Conservation (phyloP, 1,284 basidiomycete species). For the Ceratobasidium sp. region DNA sequence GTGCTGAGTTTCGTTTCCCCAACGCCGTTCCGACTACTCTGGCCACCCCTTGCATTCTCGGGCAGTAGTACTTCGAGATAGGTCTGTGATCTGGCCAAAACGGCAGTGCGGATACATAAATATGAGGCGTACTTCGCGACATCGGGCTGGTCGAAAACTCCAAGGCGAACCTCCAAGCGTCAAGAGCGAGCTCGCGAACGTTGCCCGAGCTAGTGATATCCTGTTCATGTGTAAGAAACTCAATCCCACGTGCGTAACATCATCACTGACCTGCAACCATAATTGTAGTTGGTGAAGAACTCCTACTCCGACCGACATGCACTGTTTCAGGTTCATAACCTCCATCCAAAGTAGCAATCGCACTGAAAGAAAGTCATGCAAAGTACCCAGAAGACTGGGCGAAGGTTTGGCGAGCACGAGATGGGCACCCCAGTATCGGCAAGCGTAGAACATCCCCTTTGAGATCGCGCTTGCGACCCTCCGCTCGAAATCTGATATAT, state of each 20-base stretch:
- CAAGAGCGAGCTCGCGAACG: not conserved
- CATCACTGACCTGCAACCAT: not conserved
- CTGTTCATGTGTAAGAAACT: not conserved
- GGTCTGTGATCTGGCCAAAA: slow-evolving; percentile 12
- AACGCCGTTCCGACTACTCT: not conserved
- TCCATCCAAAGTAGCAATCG: slow-evolving; percentile 25
- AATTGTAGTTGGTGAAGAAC: not conserved
- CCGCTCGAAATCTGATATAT: not conserved
- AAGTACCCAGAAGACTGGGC: not conserved
- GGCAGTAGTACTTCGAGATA: not conserved
- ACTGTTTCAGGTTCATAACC: not conserved
- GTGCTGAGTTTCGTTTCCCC: not conserved
- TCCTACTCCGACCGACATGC: not conserved
- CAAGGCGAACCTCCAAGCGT: not conserved
- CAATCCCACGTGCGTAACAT: not conserved
- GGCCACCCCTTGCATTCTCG: not conserved
- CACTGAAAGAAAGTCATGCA: not conserved
- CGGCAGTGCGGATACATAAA: slow-evolving; percentile 18
- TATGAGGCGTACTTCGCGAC: slow-evolving; percentile 2
- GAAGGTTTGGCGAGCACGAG: not conserved
- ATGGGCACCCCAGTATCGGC: not conserved
- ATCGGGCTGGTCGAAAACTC: not conserved
- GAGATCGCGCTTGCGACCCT: not conserved
- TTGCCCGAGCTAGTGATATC: not conserved
- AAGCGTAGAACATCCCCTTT: not conserved